phyloP scores from a whole-genome alignment of 495 filamentous ascomycete genomes.

The Sordaria brevicollis region DNA sequence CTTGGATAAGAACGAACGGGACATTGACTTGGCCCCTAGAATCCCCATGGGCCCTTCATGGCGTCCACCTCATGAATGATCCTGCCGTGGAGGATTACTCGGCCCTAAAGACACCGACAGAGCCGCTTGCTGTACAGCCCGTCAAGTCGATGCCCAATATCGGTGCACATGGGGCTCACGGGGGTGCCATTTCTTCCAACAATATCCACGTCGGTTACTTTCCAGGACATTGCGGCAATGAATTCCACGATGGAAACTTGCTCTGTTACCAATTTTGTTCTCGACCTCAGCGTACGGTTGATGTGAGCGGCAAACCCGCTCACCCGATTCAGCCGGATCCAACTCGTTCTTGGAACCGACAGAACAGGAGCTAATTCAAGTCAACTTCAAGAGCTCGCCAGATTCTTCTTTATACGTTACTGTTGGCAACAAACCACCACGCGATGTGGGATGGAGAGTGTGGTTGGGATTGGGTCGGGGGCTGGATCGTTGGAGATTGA shows the following conservation, averaged over 20 bases:
- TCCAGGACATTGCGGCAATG: not conserved
- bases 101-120: not conserved
- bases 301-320: not conserved
- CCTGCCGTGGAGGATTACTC: not conserved
- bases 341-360: too few relatives aligned
- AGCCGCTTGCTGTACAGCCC: not conserved
- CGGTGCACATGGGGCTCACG: not conserved
- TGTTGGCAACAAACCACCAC: too few relatives aligned
- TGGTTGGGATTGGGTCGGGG: too few relatives aligned
- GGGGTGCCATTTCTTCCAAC: not conserved
- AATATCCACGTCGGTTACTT: not conserved
- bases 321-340: not conserved
- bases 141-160: not conserved
- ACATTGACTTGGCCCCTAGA: too few relatives aligned
- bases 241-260: not conserved
- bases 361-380: too few relatives aligned
- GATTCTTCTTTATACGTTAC: too few relatives aligned
- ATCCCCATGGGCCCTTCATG: too few relatives aligned
- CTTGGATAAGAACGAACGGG: too few relatives aligned
- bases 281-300: not conserved
- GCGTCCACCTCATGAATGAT: not conserved
- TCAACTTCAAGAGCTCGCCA: too few relatives aligned
- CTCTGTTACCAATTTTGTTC: not conserved
- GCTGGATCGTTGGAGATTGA: conserved; percentile 34
- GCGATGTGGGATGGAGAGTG: too few relatives aligned